Evolutionary conservation across 345 rosid genomes (phyloP).

Genomic region (Aquilaria yunnanensis): DNA sequence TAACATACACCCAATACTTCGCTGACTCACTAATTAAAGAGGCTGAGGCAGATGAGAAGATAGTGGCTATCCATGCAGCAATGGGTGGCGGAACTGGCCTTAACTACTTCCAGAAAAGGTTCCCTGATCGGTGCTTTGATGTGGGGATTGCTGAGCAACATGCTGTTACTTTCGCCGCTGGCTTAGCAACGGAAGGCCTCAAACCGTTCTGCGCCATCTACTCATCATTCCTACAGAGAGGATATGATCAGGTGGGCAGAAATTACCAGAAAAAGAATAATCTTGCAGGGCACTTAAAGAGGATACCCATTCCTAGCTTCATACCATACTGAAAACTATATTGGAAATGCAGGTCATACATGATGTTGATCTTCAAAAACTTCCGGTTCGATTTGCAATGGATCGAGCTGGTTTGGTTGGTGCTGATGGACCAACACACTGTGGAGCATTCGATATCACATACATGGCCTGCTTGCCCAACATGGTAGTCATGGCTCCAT

Average conservation of each 20-base stretch:
- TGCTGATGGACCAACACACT: conserved; percentile 77
- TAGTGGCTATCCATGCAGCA: conserved; percentile 74
- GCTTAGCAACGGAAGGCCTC: conserved; percentile 65
- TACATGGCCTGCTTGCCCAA: conserved; percentile 81
- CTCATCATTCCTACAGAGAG: conserved; percentile 71
- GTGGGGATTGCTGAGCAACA: conserved; percentile 81
- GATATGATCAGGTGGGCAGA: conserved; percentile 64
- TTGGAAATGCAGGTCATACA: conserved; percentile 44
- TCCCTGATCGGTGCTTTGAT: conserved; percentile 74
- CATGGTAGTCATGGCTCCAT: conserved; percentile 86
- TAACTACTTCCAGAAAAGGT: conserved; percentile 57
- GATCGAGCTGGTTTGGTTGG: conserved; percentile 77
- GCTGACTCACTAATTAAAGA: conserved; percentile 60
- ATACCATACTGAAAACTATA: not conserved
- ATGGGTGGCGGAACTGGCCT: conserved; percentile 88
- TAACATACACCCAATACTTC: conserved; percentile 54
- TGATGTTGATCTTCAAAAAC: conserved; percentile 72
- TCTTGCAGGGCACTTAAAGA: too few species aligned
- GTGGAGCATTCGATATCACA: conserved; percentile 67
- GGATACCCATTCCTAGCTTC: too few species aligned
- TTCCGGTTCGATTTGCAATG: conserved; percentile 67
- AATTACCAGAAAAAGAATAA: not conserved
- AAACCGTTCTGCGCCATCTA: conserved; percentile 83
- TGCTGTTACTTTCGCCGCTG: conserved; percentile 77
- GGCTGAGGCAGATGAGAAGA: conserved; percentile 54